Base-by-base conservation (phyloP, 768 basidiomycete genomes). In the Pulveroboletus sp. region DNA sequence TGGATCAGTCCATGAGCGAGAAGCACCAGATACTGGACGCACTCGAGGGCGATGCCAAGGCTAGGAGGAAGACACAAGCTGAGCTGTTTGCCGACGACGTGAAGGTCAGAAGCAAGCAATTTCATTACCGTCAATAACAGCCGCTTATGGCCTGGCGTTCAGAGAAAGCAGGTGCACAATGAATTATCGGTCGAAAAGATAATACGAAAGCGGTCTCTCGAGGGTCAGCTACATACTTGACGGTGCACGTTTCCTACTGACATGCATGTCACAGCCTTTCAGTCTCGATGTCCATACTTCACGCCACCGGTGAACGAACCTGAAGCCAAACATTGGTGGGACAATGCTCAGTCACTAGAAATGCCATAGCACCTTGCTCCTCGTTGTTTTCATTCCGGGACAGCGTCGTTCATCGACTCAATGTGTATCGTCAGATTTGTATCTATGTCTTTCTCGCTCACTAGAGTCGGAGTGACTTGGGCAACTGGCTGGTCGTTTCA, bases 251-350 rank as follows among this genome's bases (percentile, higher is more conserved):
- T 49, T 59, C 30, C 43, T 45, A 42, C 45, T 66, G 41, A 66
- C 53, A 57, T 45, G 43, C 57, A 51, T 35, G 30, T 8, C 39
- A 60, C 65, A 93, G 89, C 86, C 30, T 92, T 93, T 65, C 76
- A 76, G 51, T 77, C 85, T 39, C 83, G 88, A 43, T 93, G 89
- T 71, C 80, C 78, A 62, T 90, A 85, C 65, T 93, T 90, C 66
- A 71, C 75, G 43, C 86, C 87, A 7, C 83, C 88, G 30, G 57
- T 64, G 49, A 72, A 77, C 14, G 83, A 86, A 59, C 68, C 57
- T 35, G 83, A 86, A 53, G 75, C 77, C 6, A 75, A 73, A 36
- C 71, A 72, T 61, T 73, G 79, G 70, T 84, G 81, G 83, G 73
- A 81, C 33, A 57, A 65, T 48, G 73, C 68, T 26, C 63, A 57